Evolutionary conservation across 306 rosid genomes (phyloP).

Genomic region (Castanopsis chinensis): DNA sequence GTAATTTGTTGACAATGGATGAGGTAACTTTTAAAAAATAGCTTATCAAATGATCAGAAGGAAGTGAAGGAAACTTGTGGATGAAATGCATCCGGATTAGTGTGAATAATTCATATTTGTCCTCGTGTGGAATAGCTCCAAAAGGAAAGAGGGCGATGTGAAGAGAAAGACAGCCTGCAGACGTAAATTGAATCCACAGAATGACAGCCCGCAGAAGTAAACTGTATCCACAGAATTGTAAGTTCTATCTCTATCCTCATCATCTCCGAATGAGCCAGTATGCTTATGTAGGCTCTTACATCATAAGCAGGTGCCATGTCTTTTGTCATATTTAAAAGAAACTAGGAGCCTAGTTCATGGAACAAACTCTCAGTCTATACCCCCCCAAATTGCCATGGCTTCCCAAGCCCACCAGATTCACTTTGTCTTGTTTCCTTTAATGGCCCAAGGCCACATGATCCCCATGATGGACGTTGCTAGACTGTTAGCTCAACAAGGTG

Average conservation of each 20-base stretch:
- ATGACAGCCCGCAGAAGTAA: background rate
- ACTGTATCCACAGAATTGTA: background rate
- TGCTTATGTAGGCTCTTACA: conserved; percentile 36
- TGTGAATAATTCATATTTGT: too few relatives aligned
- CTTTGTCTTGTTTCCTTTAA: conserved; percentile 26
- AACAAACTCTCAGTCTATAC: background rate
- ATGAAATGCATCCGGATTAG: too few relatives aligned
- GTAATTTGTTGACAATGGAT: conserved; percentile 69
- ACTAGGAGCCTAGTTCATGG: background rate
- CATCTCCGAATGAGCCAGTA: background rate
- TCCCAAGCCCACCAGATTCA: conserved; percentile 14
- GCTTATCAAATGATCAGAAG: too few relatives aligned
- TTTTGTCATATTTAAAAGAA: background rate
- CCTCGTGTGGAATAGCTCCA: background rate
- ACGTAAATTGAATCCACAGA: background rate
- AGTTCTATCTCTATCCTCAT: background rate
- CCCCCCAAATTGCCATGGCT: background rate
- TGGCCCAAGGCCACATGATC: conserved; percentile 50
- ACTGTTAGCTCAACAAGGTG: conserved; percentile 26
- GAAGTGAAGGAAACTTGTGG: too few relatives aligned
- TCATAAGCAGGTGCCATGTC: background rate
- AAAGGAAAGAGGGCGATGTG: background rate
- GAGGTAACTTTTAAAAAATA: conserved; percentile 45
- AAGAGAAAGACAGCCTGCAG: too few relatives aligned
- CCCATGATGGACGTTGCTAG: conserved; percentile 42